Percentiles rank a stretch among this genome's conserved stretches.
These are phyloP conservation scores for Sanghuangporus baumii DNA, from an alignment of 1,284 basidiomycete species.

Conservation along the genomic window DNA sequence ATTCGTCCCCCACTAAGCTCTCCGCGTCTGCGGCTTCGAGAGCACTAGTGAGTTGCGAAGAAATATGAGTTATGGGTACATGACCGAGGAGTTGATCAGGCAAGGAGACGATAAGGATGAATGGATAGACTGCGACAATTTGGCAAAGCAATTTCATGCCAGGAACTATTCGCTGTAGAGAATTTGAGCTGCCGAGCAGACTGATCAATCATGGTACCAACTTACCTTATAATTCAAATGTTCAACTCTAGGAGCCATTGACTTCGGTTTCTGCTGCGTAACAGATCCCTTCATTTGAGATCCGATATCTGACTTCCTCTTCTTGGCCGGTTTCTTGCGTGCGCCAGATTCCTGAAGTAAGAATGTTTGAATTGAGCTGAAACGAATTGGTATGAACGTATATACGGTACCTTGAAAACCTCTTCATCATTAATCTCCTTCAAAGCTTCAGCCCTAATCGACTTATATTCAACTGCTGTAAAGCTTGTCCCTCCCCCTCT, in stretches of 20 bases:
- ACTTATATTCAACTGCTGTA: constrained; percentile 89
- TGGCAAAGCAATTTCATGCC: constrained; percentile 89
- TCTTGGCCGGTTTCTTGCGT: constrained; percentile 27
- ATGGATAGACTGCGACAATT: constrained; percentile 82
- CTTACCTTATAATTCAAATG: constrained; percentile 90
- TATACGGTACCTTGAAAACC: constrained; percentile 57
- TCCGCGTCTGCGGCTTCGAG: constrained; percentile 58
- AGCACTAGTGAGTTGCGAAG: constrained; percentile 72
- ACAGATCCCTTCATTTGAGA: constrained; percentile 9
- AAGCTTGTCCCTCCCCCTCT: constrained; percentile 82
- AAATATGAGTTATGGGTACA: constrained; percentile 92
- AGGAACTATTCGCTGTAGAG: constrained; percentile 62
- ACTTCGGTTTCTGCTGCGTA: constrained; percentile 21
- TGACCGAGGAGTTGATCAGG: constrained; percentile 95
- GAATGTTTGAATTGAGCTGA: neutral
- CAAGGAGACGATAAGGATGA: constrained; percentile 88
- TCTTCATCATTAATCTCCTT: constrained; percentile 78
- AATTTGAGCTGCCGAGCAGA: neutral
- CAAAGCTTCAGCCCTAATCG: constrained; percentile 77
- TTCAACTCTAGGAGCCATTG: constrained; percentile 68
- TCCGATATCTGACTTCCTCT: constrained; percentile 15
- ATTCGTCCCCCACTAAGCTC: constrained; percentile 34
- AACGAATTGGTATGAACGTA: neutral
- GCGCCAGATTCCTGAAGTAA: constrained; percentile 21
- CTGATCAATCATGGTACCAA: neutral